Percentiles rank a stretch among this genome's conserved stretches.
phyloP scores from a whole-genome alignment of 257 asterid genomes.

The Solanum pinnatisectum region DNA sequence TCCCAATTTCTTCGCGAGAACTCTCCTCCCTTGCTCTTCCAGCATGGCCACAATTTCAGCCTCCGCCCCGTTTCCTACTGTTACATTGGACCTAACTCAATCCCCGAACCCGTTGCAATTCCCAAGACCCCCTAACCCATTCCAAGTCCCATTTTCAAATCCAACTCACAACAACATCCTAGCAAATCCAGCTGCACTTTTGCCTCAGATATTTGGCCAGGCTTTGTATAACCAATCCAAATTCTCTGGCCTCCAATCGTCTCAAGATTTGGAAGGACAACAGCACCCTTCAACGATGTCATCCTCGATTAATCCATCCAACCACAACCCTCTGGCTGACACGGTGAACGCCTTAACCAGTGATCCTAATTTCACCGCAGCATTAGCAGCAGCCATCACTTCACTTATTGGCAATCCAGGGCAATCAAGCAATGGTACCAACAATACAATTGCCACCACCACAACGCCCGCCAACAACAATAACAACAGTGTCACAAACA shows the following conservation, averaged over 20 bases:
- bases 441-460: background rate
- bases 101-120: conserved; percentile 25
- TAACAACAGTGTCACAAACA: conserved; percentile 17
- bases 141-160: conserved; percentile 47
- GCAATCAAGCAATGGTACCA: conserved; percentile 17
- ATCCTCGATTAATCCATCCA: conserved; percentile 27
- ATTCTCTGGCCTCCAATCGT: conserved; percentile 70
- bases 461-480: conserved; percentile 11
- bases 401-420: conserved; percentile 48
- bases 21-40: conserved; percentile 80
- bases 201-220: conserved; percentile 68
- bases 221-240: conserved; percentile 68
- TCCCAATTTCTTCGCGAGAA: conserved; percentile 67
- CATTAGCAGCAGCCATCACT: conserved; percentile 65
- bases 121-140: conserved; percentile 38
- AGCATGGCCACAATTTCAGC: conserved; percentile 93
- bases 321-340: conserved; percentile 43
- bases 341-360: conserved; percentile 51
- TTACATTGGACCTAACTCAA: conserved; percentile 89
- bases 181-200: conserved; percentile 33
- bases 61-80: conserved; percentile 89
- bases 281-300: background rate
- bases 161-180: conserved; percentile 13
- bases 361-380: conserved; percentile 80
- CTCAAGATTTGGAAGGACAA: conserved; percentile 35